Base-by-base conservation (phyloP, 495 filamentous ascomycete genomes). In the Lasiosphaeria hispida region DNA sequence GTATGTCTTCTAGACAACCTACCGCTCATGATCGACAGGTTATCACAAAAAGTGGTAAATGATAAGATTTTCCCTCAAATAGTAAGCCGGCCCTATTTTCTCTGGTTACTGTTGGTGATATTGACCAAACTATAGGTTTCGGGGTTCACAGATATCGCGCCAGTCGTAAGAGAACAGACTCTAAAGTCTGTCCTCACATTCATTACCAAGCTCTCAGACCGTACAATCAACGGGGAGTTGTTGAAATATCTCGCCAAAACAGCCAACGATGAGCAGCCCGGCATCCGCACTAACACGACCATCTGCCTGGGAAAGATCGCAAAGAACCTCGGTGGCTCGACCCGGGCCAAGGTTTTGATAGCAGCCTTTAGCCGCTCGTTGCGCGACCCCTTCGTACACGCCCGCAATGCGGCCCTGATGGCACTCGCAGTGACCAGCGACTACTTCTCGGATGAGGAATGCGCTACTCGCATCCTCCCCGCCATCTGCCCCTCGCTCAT, bases 301-400 rank as follows among this genome's bases (percentile, higher is more conserved):
- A 97, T 98, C 33, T 97, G 94, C 67, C 73, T 98, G 9, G 94
- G 94, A 11, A 96, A 94, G 63, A 96, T 98, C 59, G 92, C 94
- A 2, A 92, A 89, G 63, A 88, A 96, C 63, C 75, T 98, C 13
- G 89, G 91, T 2, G 74, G 83, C 17, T 84, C 84, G 71, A 89
- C 87, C 8, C 81, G 93, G 55, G 81, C 87, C 45, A 98, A 98
- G 73, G 93, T 98, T 2, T 82, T 98, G 42, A 85, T 89, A 39
- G 94, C 94, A 4, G 94, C 95, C 0, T 98, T 97, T 69, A 83
- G 87, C 13, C 83, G 94, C 42, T 88, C 94, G 10, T 82, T 97
- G 1, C 81, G 92, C 19, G 94, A 98, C 67, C 94, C 95, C 0
- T 98, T 98, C 63, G 81, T 96, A 0, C 94, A 97, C 61, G 94